Evolutionary conservation across 108 stramenopile species (phyloP).

Genomic region (Skeletonema grethae): DNA sequence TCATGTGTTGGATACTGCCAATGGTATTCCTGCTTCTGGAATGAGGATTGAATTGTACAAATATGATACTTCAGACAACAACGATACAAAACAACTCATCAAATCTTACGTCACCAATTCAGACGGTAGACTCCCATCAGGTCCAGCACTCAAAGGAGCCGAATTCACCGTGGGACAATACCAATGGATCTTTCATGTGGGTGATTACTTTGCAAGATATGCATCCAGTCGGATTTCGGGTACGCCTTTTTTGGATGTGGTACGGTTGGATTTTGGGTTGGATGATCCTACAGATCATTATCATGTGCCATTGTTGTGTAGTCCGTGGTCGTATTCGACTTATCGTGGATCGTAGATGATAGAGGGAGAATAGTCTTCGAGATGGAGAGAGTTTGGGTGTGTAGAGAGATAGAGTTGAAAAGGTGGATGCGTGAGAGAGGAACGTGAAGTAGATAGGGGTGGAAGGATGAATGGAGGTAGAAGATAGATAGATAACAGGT

Average conservation of each 20-base stretch:
- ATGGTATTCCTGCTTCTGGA: slow-evolving; percentile 71
- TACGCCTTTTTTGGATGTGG: slow-evolving; percentile 81
- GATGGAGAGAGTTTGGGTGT: background rate
- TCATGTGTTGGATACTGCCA: slow-evolving; percentile 88
- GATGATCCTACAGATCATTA: slow-evolving; percentile 94
- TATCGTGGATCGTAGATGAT: slow-evolving; percentile 70
- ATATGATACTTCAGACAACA: slow-evolving; percentile 45
- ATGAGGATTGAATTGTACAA: slow-evolving; percentile 78
- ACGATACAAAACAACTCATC: slow-evolving; percentile 23
- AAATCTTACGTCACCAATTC: slow-evolving; percentile 77
- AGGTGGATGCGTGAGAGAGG: background rate
- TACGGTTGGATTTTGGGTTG: slow-evolving; percentile 87
- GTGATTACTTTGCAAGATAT: slow-evolving; percentile 88
- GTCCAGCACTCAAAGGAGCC: slow-evolving; percentile 71
- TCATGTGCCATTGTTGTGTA: slow-evolving; percentile 88
- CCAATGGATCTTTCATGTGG: slow-evolving; percentile 83
- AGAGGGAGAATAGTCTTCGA: background rate
- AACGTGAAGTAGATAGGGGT: too few relatives aligned
- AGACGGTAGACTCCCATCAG: slow-evolving; percentile 80
- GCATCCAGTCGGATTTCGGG: slow-evolving; percentile 55
- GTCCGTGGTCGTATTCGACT: slow-evolving; percentile 88
- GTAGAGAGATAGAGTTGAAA: background rate
- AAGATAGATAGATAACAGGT: too few relatives aligned
- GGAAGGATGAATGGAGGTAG: too few relatives aligned
- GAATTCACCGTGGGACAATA: slow-evolving; percentile 78